Evolutionary conservation across 495 filamentous ascomycete genomes (phyloP), one percentile per base, ranked within the genome.

Genomic region (Coniosporium apollinis): DNA sequence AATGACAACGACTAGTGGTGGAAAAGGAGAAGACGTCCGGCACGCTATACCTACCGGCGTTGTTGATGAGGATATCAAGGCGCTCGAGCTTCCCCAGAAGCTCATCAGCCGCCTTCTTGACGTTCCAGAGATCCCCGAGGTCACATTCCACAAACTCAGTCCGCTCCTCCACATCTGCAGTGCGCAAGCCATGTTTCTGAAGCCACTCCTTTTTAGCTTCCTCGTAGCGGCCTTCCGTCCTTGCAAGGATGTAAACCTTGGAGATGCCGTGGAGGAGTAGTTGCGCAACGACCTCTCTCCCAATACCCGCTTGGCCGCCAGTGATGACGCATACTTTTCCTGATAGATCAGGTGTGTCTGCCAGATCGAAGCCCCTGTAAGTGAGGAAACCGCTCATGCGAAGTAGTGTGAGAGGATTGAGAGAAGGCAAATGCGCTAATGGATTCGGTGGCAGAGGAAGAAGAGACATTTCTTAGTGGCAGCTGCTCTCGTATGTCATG

Each of bases 251-350:
- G 29, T 54, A 44, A 16, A 61, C 52, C 21, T 51, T 50, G 8
- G 44, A 26, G 20, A 63, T 60, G 8, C 47, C 54, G 24, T 62
- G 52, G n/a, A 54, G 37, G n/a, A 62, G 49, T 9, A 61, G 47
- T 21, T 65, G 58, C 7, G 51, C 42, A 0, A 48, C 49, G 19
- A 60, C 61, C 37, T 64, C 62, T 38, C 35, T 44, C 13, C 61
- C 62, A 19, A 65, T 59, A 4, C 61, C 62, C 21, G 47, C 47
- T 29, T 55, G 50, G 2, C 60, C 60, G 15, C 61, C 62, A 6
- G 61, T 65, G 10, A 65, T 48, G n/a, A 65, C 44, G 4, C 57
- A 53, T 16, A 57, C 44, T 35, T 58, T 55, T 9, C 42, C 44
- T 7, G 49, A 44, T n/a, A 63, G 42, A 2, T 39, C 32, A 0